A percentile compares a stretch with the other conserved stretches of the same genome.
These are phyloP conservation scores for Fusarium nelsonii DNA, from an alignment of 2,329 filamentous ascomycete species.

Conservation along the genomic window DNA sequence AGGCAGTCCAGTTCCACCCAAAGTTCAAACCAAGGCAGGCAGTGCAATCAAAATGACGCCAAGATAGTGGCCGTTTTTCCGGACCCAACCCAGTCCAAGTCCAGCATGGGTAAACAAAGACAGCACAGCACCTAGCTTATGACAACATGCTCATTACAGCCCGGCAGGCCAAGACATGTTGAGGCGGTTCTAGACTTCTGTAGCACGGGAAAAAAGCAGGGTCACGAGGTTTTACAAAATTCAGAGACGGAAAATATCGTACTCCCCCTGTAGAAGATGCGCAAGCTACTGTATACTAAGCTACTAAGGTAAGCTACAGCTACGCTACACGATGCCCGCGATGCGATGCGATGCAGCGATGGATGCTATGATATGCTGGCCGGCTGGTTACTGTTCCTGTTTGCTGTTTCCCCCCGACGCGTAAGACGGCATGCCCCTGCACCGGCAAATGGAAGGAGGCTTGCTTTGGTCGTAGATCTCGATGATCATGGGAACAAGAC, in stretches of 20 bases:
- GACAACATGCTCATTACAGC: constrained; percentile 18
- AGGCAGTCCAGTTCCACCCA: neutral
- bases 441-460: neutral
- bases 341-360: neutral
- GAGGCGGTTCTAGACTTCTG: constrained; percentile 37
- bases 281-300: neutral
- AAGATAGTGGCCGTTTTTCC: constrained; percentile 28
- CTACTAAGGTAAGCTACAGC: too few relatives aligned
- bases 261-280: constrained; percentile 7
- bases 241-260: constrained; percentile 35
- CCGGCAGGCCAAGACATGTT: constrained; percentile 9
- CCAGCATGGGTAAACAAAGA: constrained; percentile 7
- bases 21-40: neutral
- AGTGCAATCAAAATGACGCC: constrained; percentile 31
- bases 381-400: neutral
- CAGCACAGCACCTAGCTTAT: constrained; percentile 6
- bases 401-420: neutral
- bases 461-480: constrained; percentile 29
- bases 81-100: neutral
- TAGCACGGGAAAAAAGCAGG: constrained; percentile 25
- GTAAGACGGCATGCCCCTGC: constrained; percentile 23
- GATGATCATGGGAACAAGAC: constrained; percentile 38
- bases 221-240: constrained; percentile 37
- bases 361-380: neutral
- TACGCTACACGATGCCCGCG: too few relatives aligned